A percentile compares a stretch with the other conserved stretches of the same genome.
phyloP scores from a whole-genome alignment of 495 filamentous ascomycete genomes.

The Talaromyces borbonicus region DNA sequence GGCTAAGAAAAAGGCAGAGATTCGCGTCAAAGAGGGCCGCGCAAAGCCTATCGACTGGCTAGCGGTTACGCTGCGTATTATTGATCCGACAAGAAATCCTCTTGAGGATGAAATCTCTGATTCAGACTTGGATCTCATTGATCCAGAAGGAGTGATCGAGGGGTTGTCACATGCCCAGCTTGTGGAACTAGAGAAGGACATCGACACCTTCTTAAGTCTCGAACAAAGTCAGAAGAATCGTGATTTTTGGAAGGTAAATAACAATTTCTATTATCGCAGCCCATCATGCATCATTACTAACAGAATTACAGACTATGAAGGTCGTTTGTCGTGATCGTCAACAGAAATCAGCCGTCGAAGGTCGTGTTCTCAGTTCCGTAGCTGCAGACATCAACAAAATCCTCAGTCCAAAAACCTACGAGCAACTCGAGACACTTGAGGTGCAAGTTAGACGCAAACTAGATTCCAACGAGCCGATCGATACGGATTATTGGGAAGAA shows the following conservation, averaged over 20 bases:
- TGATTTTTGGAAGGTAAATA: slow-evolving; percentile 73
- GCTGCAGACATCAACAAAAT: slow-evolving; percentile 81
- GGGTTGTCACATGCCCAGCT: slow-evolving; percentile 61
- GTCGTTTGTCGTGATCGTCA: slow-evolving; percentile 73
- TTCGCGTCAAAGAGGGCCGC: slow-evolving; percentile 86
- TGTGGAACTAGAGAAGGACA: slow-evolving; percentile 72
- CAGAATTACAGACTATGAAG: slow-evolving; percentile 54
- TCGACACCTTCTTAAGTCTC: slow-evolving; percentile 72
- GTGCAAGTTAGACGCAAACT: slow-evolving; percentile 75
- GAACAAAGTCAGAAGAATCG: slow-evolving; percentile 68
- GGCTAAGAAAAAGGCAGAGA: slow-evolving; percentile 95
- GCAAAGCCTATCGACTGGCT: slow-evolving; percentile 95
- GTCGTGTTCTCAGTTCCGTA: slow-evolving; percentile 70
- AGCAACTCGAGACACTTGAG: slow-evolving; percentile 77
- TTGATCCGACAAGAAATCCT: slow-evolving; percentile 67
- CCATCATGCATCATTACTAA: not conserved
- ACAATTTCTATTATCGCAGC: not conserved
- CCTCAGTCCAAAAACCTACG: slow-evolving; percentile 73
- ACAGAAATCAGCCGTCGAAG: slow-evolving; percentile 56
- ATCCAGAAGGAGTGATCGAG: slow-evolving; percentile 76
- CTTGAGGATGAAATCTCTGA: slow-evolving; percentile 82
- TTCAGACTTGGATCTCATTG: slow-evolving; percentile 64
- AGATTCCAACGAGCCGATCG: slow-evolving; percentile 80
- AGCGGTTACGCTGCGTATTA: slow-evolving; percentile 77
- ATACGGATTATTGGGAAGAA: slow-evolving; percentile 96